Evolutionary conservation across 1,139 yeast genomes (phyloP).

Genomic region (Debaryomyces fabryi): DNA sequence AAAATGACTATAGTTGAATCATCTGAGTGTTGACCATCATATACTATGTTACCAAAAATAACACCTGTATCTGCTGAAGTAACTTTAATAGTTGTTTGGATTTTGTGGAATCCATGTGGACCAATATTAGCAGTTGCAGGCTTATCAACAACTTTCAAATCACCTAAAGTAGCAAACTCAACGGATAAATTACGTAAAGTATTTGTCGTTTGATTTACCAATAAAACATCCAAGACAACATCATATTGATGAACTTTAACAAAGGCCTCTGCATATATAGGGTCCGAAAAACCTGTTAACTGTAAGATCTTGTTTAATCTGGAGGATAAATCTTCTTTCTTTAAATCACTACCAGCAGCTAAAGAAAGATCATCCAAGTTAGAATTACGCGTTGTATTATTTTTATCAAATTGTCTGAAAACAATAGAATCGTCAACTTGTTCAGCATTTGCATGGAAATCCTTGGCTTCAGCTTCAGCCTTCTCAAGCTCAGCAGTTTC

Average conservation of each 20-base stretch:
- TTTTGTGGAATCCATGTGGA: conserved; percentile 92
- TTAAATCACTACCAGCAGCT: conserved; percentile 46
- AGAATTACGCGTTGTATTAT: conserved; percentile 37
- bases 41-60: conserved; percentile 94
- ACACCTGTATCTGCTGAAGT: conserved; percentile 98
- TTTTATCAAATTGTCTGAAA: conserved; percentile 79
- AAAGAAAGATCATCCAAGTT: conserved; percentile 55
- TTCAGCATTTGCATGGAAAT: conserved; percentile 67
- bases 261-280: conserved; percentile 96
- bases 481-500: conserved; percentile 56
- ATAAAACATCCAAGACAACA: conserved; percentile 87
- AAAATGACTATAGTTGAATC: conserved; percentile 89
- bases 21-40: conserved; percentile 93
- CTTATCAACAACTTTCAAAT: conserved; percentile 89
- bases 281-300: conserved; percentile 96
- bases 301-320: conserved; percentile 87
- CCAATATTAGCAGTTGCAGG: conserved; percentile 94
- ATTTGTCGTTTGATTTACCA: conserved; percentile 91
- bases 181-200: conserved; percentile 91
- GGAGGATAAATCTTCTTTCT: conserved; percentile 66
- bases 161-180: conserved; percentile 96
- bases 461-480: conserved; percentile 60
- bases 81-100: conserved; percentile 88
- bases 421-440: conserved; percentile 80
- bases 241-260: conserved; percentile 95